phyloP scores from a whole-genome alignment of 1,139 yeast genomes.

The Blastobotrys proliferans region DNA sequence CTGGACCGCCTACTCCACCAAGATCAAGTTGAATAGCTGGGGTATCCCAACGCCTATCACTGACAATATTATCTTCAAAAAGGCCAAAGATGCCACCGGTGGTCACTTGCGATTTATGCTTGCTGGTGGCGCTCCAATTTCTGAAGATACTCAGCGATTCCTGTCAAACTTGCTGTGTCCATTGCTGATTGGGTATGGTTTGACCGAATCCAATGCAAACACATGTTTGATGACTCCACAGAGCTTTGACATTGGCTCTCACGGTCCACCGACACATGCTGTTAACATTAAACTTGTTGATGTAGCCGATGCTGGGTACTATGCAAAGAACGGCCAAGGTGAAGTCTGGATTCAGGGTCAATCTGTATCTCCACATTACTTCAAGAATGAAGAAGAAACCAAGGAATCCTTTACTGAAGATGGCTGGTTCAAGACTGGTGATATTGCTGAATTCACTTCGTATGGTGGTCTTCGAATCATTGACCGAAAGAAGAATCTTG shows the following conservation, averaged over 20 bases:
- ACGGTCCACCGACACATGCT: conserved; percentile 80
- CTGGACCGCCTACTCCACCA: conserved; percentile 84
- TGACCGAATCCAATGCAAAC: conserved; percentile 95
- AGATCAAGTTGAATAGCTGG: conserved; percentile 54
- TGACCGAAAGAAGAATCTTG: conserved; percentile 94
- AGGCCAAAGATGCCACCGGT: conserved; percentile 93
- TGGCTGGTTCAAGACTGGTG: conserved; percentile 97
- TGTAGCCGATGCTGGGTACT: conserved; percentile 88
- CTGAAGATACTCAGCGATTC: conserved; percentile 81
- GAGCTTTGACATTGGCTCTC: conserved; percentile 65
- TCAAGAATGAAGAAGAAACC: conserved; percentile 80
- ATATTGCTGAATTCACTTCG: conserved; percentile 89
- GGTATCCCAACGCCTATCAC: conserved; percentile 68
- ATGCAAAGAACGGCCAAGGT: conserved; percentile 89
- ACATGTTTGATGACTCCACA: conserved; percentile 64
- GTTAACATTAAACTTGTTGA: conserved; percentile 87
- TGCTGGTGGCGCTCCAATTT: conserved; percentile 94
- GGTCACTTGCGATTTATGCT: conserved; percentile 70
- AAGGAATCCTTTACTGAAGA: conserved; percentile 69
- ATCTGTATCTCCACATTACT: conserved; percentile 72
- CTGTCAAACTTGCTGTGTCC: conserved; percentile 76
- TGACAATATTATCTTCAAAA: conserved; percentile 73
- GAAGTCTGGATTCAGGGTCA: conserved; percentile 80
- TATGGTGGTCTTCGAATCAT: conserved; percentile 77
- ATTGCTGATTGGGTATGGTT: conserved; percentile 91